Conservation (phyloP, 2,329 filamentous ascomycete species). For the Penicillium sp. region DNA sequence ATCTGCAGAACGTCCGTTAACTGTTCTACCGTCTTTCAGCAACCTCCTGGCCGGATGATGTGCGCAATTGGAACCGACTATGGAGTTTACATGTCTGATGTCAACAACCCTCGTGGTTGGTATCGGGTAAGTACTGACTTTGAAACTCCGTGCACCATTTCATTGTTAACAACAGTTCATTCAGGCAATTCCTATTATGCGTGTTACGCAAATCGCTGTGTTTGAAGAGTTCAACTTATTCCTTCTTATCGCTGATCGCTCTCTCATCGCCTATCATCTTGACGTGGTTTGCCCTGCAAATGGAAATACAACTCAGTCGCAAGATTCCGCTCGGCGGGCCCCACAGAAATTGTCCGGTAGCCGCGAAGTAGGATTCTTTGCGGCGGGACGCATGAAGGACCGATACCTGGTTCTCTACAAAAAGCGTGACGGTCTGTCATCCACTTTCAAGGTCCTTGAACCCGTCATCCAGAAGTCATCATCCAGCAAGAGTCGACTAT, state of each 20-base stretch:
- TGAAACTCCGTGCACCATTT: not conserved
- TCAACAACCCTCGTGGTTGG: slow-evolving; percentile 89
- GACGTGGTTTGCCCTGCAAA: slow-evolving; percentile 70
- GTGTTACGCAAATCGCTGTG: slow-evolving; percentile 89
- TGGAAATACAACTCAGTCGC: slow-evolving; percentile 50
- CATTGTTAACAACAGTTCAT: slow-evolving; percentile 28
- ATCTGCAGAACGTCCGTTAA: slow-evolving; percentile 87
- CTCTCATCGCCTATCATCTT: slow-evolving; percentile 88
- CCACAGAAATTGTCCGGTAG: slow-evolving; percentile 84
- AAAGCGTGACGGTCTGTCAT: slow-evolving; percentile 87
- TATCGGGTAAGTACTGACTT: slow-evolving; percentile 63
- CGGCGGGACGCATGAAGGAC: slow-evolving; percentile 95
- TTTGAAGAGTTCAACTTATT: slow-evolving; percentile 95
- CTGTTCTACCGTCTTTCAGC: slow-evolving; percentile 85
- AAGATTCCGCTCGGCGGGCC: slow-evolving; percentile 77
- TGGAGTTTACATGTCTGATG: slow-evolving; percentile 87
- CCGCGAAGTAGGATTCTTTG: slow-evolving; percentile 95
- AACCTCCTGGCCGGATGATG: slow-evolving; percentile 78
- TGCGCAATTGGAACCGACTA: slow-evolving; percentile 94
- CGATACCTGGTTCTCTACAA: slow-evolving; percentile 95
- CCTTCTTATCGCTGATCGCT: slow-evolving; percentile 86
- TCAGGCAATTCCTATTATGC: slow-evolving; percentile 72
- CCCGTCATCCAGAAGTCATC: slow-evolving; percentile 91
- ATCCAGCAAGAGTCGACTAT: slow-evolving; percentile 74
- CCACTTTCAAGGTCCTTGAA: slow-evolving; percentile 92